Base-by-base conservation (phyloP, 306 rosid genomes). In the Lupinus albus region DNA sequence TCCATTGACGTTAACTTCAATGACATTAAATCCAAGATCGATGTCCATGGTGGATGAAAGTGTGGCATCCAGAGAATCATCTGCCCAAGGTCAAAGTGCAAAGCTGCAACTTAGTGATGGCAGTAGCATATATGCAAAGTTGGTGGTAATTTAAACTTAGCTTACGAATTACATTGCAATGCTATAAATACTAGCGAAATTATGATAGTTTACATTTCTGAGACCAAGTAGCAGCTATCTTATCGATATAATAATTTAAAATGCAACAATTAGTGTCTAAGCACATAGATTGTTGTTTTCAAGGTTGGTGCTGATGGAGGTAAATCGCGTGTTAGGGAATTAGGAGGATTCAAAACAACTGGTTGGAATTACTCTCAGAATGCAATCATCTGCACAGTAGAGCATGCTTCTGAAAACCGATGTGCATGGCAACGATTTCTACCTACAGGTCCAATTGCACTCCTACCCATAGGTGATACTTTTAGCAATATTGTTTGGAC, bases 231-330 rank as follows among this genome's bases (percentile, higher is more conserved):
- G 59, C 77, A 61, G 68, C 58, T 42, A 50, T 71, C 14, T 30
- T 64, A 51, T 68, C 15, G 8, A 49, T 44, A 51, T 59, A 21
- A 21, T 21, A 53, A 36, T 68, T 58, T 55, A 35, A 62, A 77
- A 35, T 8, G 35, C 70, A 55, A 56, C 25, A 20, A 51, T 71
- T 65, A 46, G 44, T 18, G 42, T 72, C 61, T 67, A 60, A 69
- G 45, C 12, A 30, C 52, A 67, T 63, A 52, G 67, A 53, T 71
- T 68, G 21, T 65, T 42, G 57, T 50, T 67, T 70, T 71, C 78
- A 82, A 93, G 97, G 98, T 89, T 69, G 98, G 97, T 13, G 91
- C 97, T 13, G 98, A 93, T 80, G 98, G 98, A 48, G 89, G 93
- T 58, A 93, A 80, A 82, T 93, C 98, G 21, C 86, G 64, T 38